phyloP scores from a whole-genome alignment of 805 yeast genomes.

The Lachancea sp. region DNA sequence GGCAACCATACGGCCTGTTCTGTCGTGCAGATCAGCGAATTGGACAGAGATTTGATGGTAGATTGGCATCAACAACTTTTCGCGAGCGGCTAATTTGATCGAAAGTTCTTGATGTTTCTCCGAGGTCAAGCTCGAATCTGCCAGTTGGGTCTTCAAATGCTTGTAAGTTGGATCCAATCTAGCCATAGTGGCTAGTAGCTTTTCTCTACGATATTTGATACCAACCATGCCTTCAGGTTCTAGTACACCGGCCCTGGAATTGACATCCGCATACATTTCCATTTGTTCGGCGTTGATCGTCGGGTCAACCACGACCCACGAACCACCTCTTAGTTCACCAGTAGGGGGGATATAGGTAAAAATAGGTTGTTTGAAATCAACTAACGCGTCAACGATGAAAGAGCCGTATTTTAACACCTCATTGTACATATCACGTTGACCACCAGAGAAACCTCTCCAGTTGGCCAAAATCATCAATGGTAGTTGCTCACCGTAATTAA shows the following conservation, averaged over 20 bases:
- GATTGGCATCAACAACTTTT: conserved; percentile 71
- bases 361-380: conserved; percentile 93
- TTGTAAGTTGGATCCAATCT: conserved; percentile 78
- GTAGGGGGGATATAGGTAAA: conserved; percentile 96
- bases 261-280: conserved; percentile 98
- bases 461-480: conserved; percentile 97
- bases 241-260: conserved; percentile 94
- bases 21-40: conserved; percentile 96
- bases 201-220: conserved; percentile 92
- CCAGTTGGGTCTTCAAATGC: conserved; percentile 54
- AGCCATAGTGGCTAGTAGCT: conserved; percentile 82
- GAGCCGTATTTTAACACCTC: conserved; percentile 97
- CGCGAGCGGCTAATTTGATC: conserved; percentile 68
- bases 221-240: conserved; percentile 99
- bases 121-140: conserved; percentile 45
- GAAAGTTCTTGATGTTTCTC: conserved; percentile 64
- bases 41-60: conserved; percentile 90
- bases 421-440: conserved; percentile 99
- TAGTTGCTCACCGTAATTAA: conserved; percentile 95
- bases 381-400: conserved; percentile 93
- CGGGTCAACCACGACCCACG: conserved; percentile 99
- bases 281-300: conserved; percentile 93
- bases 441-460: conserved; percentile 99
- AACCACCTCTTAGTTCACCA: conserved; percentile 99
- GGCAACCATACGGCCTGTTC: conserved; percentile 95